Percentiles rank a stretch among this genome's conserved stretches.
Conservation (phyloP, 352 stramenopile species). For the Globisporangium spinosum region DNA sequence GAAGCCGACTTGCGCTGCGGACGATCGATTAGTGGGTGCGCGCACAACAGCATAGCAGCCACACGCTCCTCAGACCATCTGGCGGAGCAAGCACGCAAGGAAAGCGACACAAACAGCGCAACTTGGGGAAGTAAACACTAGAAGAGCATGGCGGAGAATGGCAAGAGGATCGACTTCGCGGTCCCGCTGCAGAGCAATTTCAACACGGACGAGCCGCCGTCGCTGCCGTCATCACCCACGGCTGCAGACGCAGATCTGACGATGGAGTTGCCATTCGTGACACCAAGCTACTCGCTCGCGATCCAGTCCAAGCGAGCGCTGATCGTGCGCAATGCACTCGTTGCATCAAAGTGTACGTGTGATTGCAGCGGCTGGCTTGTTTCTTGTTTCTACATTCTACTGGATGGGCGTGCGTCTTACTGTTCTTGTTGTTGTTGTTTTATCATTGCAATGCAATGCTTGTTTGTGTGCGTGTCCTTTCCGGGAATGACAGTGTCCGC, state of each 20-base stretch:
- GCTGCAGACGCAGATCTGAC: constrained; percentile 37
- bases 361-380: neutral
- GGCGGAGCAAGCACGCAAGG: neutral
- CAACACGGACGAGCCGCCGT: constrained; percentile 36
- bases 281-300: constrained; percentile 48
- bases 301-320: constrained; percentile 72
- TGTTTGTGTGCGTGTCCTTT: neutral
- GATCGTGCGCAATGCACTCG: constrained; percentile 63
- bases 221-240: constrained; percentile 58
- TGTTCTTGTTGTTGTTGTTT: neutral
- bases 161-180: constrained; percentile 19
- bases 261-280: constrained; percentile 58
- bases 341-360: constrained; percentile 49
- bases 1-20: neutral
- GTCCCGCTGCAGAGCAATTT: constrained; percentile 57
- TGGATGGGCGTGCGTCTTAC: neutral
- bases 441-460: neutral
- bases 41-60: neutral
- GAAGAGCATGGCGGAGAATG: constrained; percentile 14
- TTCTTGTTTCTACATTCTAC: neutral
- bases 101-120: neutral
- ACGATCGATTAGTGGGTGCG: neutral
- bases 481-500: constrained; percentile 26
- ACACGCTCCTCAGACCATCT: constrained; percentile 1
- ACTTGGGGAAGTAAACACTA: neutral